phyloP scores from a whole-genome alignment of 169 alveolate genomes.

The Besnoitia besnoiti region DNA sequence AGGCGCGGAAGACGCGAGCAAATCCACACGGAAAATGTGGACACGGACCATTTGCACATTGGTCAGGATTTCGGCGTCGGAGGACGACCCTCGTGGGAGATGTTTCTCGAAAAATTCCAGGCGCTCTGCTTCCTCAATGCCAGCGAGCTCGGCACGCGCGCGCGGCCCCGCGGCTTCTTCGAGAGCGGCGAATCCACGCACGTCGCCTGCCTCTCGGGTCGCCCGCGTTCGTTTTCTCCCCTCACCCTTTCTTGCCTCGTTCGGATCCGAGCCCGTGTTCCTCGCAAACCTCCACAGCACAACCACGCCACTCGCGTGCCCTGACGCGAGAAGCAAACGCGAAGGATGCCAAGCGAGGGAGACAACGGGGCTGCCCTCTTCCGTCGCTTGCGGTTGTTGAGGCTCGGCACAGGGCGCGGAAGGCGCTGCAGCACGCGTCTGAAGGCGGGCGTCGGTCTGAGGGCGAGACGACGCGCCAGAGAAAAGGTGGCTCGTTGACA shows the following conservation, averaged over 20 bases:
- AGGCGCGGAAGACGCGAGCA: not conserved
- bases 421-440: no score
- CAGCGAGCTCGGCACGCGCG: no score
- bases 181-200: no score
- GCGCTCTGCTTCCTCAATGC: no score
- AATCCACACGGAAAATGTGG: not conserved
- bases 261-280: not conserved
- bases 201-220: no score
- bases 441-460: no score
- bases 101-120: not conserved
- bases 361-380: conserved; percentile 29
- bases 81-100: not conserved
- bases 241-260: not conserved
- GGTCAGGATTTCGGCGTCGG: not conserved
- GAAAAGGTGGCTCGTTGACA: no score
- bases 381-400: no score
- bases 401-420: no score
- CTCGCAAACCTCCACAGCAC: conserved; percentile 37
- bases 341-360: conserved; percentile 54
- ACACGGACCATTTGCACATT: conserved; percentile 4
- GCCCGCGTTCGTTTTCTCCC: no score
- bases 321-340: conserved; percentile 49
- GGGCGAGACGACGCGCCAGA: no score
- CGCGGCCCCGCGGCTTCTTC: no score
- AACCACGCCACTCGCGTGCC: conserved; percentile 39